A percentile compares a stretch with the other conserved stretches of the same genome.
phyloP scores from a whole-genome alignment of 2,329 filamentous ascomycete genomes.

The Neopestalotiopsis sp. region DNA sequence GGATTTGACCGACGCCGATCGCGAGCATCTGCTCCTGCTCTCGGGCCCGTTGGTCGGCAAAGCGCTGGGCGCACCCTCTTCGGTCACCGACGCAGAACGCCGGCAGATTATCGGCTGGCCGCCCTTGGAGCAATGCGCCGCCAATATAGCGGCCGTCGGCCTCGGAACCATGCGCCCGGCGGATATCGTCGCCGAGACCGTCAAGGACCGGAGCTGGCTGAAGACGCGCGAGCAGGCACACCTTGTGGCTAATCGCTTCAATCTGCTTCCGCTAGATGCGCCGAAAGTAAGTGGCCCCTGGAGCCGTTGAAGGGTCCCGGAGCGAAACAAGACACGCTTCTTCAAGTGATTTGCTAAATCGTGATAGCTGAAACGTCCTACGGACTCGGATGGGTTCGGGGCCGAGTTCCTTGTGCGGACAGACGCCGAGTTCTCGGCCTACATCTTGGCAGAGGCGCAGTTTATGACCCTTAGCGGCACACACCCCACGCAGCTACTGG shows the following conservation, averaged over 20 bases:
- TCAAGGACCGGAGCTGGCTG: background rate
- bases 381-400: background rate
- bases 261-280: background rate
- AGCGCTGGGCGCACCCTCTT: background rate
- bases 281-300: background rate
- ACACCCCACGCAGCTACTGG: background rate
- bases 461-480: background rate
- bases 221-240: conserved; percentile 8
- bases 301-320: background rate
- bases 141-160: conserved; percentile 11
- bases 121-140: background rate
- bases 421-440: background rate
- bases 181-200: background rate
- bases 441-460: background rate
- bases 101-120: conserved; percentile 8
- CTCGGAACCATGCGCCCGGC: background rate
- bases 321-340: background rate
- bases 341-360: background rate
- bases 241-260: background rate
- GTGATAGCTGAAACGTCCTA: background rate
- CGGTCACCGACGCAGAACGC: conserved; percentile 1
- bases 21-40: background rate
- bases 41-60: conserved; percentile 1
- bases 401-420: background rate
- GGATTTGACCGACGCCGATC: conserved; percentile 1